Evolutionary conservation across 2,329 filamentous ascomycete genomes (phyloP), one percentile per base, ranked within the genome.

Genomic region (Epichloe gansuensis): DNA sequence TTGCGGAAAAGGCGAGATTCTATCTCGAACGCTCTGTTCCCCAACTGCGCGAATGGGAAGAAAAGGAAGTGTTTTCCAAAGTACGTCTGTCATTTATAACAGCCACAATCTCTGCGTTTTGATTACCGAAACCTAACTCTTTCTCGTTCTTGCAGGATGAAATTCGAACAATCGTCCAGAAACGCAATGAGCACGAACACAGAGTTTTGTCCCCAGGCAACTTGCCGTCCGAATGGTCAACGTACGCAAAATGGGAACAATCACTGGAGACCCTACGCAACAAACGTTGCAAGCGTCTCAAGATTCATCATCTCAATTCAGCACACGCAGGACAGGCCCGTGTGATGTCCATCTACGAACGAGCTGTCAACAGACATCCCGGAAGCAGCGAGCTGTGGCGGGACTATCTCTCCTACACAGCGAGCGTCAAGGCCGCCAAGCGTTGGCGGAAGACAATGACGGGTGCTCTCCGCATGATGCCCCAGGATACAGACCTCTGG

Each of bases 1-100:
- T 93, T 53, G 85, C 87, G 57, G 93, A 97, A 64, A 97, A 96
- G 71, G 93, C 91, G 52, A 87, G 91, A 53, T 97, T 91, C 71
- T 96, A 87, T 69, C 79, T 97, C 57, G 93, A 98, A 73, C 85
- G 91, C 60, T 85, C 87, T 2, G 87, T 96, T 43, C 89, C 90
- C 15, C 90, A 97, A 68, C 78, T 98, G 53, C 88, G 89, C 56
- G 89, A 95, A 62, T 94, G 89, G 68, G 87, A 95, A 69, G 81
- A 87, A 58, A 96, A 95, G 68, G 84, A 88, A 61, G 86, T 98
- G 60, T 98, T 98, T 71, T 81, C 78, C 55, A 83, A 85, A 72
- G 87, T 87, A 68, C 36, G 69, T 60, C 48, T 48, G 53, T 13
- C 48, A 46, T 25, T 47, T 42, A 40, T 21, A 17, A 25, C 47